phyloP scores from a whole-genome alignment of 768 basidiomycete species.

The Lactifluus echinatus region DNA sequence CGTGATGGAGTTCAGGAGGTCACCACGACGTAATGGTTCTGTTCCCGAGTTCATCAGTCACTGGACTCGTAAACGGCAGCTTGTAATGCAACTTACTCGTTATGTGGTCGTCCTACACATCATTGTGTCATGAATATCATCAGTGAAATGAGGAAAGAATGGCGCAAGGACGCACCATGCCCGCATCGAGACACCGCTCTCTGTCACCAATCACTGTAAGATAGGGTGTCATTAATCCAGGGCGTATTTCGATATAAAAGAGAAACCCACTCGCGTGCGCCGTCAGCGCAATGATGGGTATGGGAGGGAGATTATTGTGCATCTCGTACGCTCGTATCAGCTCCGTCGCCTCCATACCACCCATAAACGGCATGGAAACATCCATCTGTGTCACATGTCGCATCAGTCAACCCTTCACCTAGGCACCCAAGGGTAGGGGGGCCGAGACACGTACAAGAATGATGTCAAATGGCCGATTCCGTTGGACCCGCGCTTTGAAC shows the following conservation, averaged over 20 bases:
- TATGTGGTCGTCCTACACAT: constrained; percentile 58
- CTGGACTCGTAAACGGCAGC: neutral
- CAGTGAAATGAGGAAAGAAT: neutral
- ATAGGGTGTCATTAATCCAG: neutral
- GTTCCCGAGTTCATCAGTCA: constrained; percentile 1
- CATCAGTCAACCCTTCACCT: neutral
- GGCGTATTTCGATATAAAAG: neutral
- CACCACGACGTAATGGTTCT: constrained; percentile 75
- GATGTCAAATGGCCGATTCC: constrained; percentile 76
- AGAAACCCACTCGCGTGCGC: constrained; percentile 83
- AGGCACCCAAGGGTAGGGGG: neutral
- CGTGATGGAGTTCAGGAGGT: constrained; percentile 74
- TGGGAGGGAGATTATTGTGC: constrained; percentile 57
- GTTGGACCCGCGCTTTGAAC: constrained; percentile 69
- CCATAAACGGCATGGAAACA: constrained; percentile 97
- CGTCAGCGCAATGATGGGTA: constrained; percentile 93
- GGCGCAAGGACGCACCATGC: constrained; percentile 35
- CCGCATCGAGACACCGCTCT: constrained; percentile 67
- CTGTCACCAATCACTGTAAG: constrained; percentile 78
- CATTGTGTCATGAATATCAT: neutral
- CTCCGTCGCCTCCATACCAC: constrained; percentile 95
- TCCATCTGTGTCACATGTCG: constrained; percentile 61
- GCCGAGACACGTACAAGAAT: constrained; percentile 62
- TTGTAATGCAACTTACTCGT: constrained; percentile 46
- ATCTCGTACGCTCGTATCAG: constrained; percentile 81